Conservation (phyloP, 2,329 filamentous ascomycete genomes). For the Aureobasidium uvarum region DNA sequence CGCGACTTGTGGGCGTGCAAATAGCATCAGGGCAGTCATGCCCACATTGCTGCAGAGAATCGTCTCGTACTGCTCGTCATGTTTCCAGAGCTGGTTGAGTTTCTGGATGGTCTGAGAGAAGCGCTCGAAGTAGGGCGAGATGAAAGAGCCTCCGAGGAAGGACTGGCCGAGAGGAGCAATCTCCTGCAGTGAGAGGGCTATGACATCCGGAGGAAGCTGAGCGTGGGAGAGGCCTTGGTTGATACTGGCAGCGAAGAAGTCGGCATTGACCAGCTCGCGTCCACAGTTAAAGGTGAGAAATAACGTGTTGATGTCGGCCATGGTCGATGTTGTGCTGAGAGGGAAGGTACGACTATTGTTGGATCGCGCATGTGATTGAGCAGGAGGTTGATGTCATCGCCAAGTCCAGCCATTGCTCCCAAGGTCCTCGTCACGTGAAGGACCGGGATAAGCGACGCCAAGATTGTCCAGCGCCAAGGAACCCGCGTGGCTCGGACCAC, state of each 20-base stretch:
- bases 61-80: constrained; percentile 65
- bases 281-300: constrained; percentile 90
- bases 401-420: background rate
- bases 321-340: background rate
- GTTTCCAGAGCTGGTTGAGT: constrained; percentile 47
- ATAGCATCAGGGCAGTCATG: constrained; percentile 87
- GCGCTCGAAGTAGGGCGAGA: constrained; percentile 71
- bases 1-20: constrained; percentile 62
- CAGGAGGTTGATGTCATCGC: constrained; percentile 2
- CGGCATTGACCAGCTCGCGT: constrained; percentile 65
- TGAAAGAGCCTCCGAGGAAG: constrained; percentile 79
- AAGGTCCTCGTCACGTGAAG: background rate
- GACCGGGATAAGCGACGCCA: background rate
- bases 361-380: constrained; percentile 15
- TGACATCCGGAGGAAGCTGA: constrained; percentile 61
- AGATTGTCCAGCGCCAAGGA: background rate
- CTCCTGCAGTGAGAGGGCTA: constrained; percentile 77
- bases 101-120: constrained; percentile 64
- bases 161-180: constrained; percentile 78
- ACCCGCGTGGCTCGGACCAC: constrained; percentile 7
- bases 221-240: constrained; percentile 43
- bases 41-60: constrained; percentile 73
- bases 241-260: constrained; percentile 65
- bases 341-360: background rate
- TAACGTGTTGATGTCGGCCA: constrained; percentile 62